Percentiles rank a stretch among this genome's conserved stretches.
phyloP scores from a whole-genome alignment of 768 basidiomycete species.

The Boletus sp. region DNA sequence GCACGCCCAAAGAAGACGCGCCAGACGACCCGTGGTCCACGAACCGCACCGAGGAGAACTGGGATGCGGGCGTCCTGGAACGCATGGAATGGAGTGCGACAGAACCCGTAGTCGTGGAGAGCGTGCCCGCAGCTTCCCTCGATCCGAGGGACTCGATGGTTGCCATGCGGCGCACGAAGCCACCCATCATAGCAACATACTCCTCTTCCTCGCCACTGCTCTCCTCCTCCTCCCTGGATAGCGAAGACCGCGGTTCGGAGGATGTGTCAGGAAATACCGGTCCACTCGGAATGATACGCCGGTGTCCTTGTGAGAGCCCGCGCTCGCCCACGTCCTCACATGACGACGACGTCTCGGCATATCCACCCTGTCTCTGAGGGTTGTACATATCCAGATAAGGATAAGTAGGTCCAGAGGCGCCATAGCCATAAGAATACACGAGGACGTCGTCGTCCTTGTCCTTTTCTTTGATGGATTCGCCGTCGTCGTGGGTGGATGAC shows the following conservation, averaged over 20 bases:
- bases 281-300: neutral
- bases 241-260: slow-evolving; percentile 18
- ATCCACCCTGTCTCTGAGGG: slow-evolving; percentile 7
- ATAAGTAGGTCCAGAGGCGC: slow-evolving; percentile 24
- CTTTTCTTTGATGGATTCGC: slow-evolving; percentile 15
- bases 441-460: slow-evolving; percentile 1
- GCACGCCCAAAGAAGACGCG: neutral
- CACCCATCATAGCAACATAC: slow-evolving; percentile 59
- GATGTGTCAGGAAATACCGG: slow-evolving; percentile 5
- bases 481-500: slow-evolving; percentile 3
- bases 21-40: slow-evolving; percentile 8
- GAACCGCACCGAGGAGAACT: slow-evolving; percentile 26
- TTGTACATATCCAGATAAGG: slow-evolving; percentile 35
- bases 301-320: slow-evolving; percentile 1
- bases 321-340: slow-evolving; percentile 4
- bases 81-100: slow-evolving; percentile 28
- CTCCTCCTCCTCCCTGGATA: slow-evolving; percentile 1
- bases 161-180: slow-evolving; percentile 70
- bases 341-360: slow-evolving; percentile 1
- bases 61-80: slow-evolving; percentile 23
- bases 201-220: slow-evolving; percentile 29
- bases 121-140: slow-evolving; percentile 42
- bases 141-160: slow-evolving; percentile 79
- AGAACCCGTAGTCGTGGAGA: slow-evolving; percentile 31
- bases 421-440: slow-evolving; percentile 30